These are phyloP conservation scores for Scutellaria minor DNA, from an alignment of 257 asterid species.

Conservation along the genomic window DNA sequence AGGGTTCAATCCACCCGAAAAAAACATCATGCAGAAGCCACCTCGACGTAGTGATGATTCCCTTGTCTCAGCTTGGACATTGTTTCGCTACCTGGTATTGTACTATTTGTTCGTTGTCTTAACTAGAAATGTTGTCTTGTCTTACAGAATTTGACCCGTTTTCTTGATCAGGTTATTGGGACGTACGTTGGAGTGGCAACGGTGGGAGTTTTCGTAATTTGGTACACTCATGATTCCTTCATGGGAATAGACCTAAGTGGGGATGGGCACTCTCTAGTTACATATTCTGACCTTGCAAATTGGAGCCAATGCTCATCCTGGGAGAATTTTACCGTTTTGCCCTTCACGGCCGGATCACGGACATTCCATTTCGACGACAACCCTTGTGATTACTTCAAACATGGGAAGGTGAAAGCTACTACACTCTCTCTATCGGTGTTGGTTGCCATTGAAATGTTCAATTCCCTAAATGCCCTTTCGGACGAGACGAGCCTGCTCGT, in stretches of 20 bases:
- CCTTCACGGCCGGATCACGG: constrained; percentile 53
- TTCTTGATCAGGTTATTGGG: constrained; percentile 71
- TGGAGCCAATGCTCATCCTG: constrained; percentile 91
- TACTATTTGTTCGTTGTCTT: background rate
- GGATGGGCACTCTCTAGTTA: constrained; percentile 84
- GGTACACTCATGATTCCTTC: constrained; percentile 88
- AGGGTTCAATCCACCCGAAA: constrained; percentile 90
- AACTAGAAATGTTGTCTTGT: background rate
- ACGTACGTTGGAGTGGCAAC: constrained; percentile 87
- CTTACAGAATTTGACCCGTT: background rate
- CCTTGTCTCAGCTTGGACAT: constrained; percentile 77
- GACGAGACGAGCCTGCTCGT: constrained; percentile 82
- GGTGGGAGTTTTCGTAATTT: constrained; percentile 78
- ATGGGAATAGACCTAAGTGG: constrained; percentile 63
- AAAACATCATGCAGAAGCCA: constrained; percentile 84
- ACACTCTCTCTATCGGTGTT: constrained; percentile 83
- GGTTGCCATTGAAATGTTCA: constrained; percentile 89
- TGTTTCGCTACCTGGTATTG: constrained; percentile 66
- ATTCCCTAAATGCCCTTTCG: constrained; percentile 84
- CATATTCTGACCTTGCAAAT: constrained; percentile 77
- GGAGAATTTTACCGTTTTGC: constrained; percentile 71
- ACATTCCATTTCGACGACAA: constrained; percentile 27
- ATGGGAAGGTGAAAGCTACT: constrained; percentile 87
- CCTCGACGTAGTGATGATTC: constrained; percentile 81
- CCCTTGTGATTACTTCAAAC: constrained; percentile 79